phyloP scores from a whole-genome alignment of 2,329 filamentous ascomycete genomes.

The Byssothecium circinans region DNA sequence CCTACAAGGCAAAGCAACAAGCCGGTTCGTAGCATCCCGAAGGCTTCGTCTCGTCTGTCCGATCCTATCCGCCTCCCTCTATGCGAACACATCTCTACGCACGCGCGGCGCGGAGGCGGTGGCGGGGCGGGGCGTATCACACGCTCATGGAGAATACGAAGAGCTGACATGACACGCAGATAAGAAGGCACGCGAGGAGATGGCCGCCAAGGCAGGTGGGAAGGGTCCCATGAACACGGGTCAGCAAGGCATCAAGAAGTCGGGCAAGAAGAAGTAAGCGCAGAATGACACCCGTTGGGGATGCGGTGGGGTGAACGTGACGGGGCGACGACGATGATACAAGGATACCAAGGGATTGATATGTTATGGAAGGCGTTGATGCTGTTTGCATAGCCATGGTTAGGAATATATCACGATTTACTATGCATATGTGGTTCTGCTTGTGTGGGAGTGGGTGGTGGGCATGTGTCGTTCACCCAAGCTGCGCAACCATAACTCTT shows the following conservation, averaged over 20 bases:
- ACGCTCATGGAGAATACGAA: neutral
- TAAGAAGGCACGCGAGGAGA: constrained; percentile 64
- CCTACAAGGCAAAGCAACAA: constrained; percentile 79
- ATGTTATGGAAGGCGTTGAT: constrained; percentile 23
- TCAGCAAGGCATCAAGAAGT: constrained; percentile 93
- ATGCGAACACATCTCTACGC: neutral
- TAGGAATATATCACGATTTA: constrained; percentile 8
- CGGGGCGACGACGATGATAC: constrained; percentile 11
- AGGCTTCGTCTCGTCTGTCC: neutral
- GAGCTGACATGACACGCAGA: constrained; percentile 36
- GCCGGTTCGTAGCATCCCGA: constrained; percentile 63
- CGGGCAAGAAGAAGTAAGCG: constrained; percentile 79
- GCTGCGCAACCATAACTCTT: no score
- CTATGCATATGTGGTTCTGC: no score
- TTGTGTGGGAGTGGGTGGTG: no score
- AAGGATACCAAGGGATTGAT: constrained; percentile 33
- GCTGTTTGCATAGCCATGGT: constrained; percentile 18
- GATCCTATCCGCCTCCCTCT: neutral
- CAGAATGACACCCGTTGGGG: neutral
- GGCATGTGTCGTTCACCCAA: no score
- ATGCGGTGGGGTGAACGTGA: no score
- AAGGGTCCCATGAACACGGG: constrained; percentile 88
- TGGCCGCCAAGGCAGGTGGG: constrained; percentile 68
- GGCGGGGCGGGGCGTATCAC: neutral
- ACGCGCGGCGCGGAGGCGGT: neutral